Evolutionary conservation across 2,329 filamentous ascomycete genomes (phyloP).

Genomic region (Neonectria ditissima): DNA sequence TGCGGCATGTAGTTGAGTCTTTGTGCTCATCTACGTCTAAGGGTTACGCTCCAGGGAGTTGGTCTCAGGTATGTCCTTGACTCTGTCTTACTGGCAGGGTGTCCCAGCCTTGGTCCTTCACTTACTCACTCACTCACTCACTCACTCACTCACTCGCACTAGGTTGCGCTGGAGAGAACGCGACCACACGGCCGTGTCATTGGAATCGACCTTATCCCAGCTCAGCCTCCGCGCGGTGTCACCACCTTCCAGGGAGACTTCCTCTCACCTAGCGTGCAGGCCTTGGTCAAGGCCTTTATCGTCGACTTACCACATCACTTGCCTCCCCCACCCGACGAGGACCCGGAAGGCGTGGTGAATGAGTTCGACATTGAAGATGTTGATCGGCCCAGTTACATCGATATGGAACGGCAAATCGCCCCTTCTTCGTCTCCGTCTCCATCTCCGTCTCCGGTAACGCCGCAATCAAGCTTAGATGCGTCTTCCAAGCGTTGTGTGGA

Average conservation of each 20-base stretch:
- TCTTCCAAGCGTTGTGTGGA: conserved; percentile 72
- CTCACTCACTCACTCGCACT: conserved; percentile 16
- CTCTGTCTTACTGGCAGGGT: background rate
- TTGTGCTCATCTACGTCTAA: conserved; percentile 53
- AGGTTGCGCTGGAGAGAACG: conserved; percentile 86
- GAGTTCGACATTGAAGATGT: conserved; percentile 44
- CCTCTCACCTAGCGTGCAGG: conserved; percentile 78
- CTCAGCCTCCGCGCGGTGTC: conserved; percentile 90
- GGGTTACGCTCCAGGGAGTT: conserved; percentile 82
- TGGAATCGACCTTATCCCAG: conserved; percentile 94
- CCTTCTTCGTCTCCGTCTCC: background rate
- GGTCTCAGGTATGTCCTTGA: conserved; percentile 69
- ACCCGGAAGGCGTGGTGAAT: conserved; percentile 27
- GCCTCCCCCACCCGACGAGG: conserved; percentile 17
- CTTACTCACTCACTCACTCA: conserved; percentile 1
- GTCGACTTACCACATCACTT: conserved; percentile 61
- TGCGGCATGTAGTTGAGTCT: background rate
- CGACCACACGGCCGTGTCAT: conserved; percentile 82
- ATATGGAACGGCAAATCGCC: conserved; percentile 65
- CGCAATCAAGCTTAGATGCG: conserved; percentile 21
- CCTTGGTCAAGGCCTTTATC: conserved; percentile 82
- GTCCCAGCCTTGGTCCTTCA: too few relatives aligned
- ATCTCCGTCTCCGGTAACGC: conserved; percentile 5
- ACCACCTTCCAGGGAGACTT: conserved; percentile 97
- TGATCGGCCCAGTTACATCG: conserved; percentile 71